These are phyloP conservation scores for Eimeria brunetti DNA, from an alignment of 169 alveolate genomes.

Conservation along the genomic window DNA sequence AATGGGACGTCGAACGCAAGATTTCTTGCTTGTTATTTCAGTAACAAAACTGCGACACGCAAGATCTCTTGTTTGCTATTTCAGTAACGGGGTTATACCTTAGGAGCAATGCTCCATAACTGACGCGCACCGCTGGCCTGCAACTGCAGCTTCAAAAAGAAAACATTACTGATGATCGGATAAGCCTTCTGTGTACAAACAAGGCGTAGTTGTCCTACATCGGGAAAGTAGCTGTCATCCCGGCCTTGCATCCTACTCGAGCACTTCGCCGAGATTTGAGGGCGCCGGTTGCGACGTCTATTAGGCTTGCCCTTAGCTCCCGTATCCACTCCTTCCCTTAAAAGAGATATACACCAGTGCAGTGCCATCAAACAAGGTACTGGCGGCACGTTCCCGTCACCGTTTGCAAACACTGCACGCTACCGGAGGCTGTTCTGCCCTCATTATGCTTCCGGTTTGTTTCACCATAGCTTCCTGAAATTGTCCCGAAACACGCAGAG, in stretches of 20 bases:
- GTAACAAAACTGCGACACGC: not conserved
- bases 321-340: not conserved
- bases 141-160: not conserved
- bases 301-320: not conserved
- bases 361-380: not conserved
- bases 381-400: not conserved
- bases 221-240: no score
- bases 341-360: not conserved
- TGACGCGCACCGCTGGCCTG: not conserved
- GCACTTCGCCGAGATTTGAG: not conserved
- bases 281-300: not conserved
- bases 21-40: not conserved
- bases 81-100: no score
- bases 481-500: not conserved
- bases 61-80: not conserved
- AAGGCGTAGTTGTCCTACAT: no score
- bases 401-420: not conserved
- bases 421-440: not conserved
- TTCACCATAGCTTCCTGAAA: not conserved
- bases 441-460: not conserved
- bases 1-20: no score
- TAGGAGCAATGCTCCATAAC: not conserved
- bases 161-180: not conserved
- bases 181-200: no score
- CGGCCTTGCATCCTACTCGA: no score